Percentiles rank a stretch among this genome's conserved stretches.
Conservation (phyloP, 768 basidiomycete genomes). For the Glaciozyma martinii region DNA sequence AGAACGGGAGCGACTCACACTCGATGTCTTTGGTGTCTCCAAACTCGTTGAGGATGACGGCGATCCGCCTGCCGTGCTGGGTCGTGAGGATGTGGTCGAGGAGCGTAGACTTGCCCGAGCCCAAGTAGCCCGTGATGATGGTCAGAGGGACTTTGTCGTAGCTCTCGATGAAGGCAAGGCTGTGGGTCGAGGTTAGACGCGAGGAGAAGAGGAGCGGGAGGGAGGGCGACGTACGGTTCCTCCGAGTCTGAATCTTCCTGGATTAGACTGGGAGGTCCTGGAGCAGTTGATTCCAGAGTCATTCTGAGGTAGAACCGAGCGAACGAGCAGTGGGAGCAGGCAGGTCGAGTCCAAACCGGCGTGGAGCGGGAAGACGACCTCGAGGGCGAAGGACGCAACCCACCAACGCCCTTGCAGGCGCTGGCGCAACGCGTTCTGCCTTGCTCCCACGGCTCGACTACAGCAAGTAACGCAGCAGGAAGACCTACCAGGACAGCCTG, state of each 20-base stretch:
- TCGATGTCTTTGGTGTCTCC: slow-evolving; percentile 95
- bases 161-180: slow-evolving; percentile 10
- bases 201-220: not conserved
- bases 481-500: not conserved
- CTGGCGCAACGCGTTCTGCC: too few species aligned
- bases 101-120: slow-evolving; percentile 81
- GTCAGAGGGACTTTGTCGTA: slow-evolving; percentile 62
- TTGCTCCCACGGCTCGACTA: not conserved
- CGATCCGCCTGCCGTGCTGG: slow-evolving; percentile 87
- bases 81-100: slow-evolving; percentile 85
- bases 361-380: too few species aligned
- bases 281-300: not conserved
- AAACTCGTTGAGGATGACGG: slow-evolving; percentile 64
- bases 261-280: not conserved
- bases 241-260: not conserved
- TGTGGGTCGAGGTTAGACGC: not conserved
- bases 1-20: slow-evolving; percentile 55
- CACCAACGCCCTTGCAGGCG: too few species aligned
- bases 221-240: not conserved
- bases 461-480: not conserved
- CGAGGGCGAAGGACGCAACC: too few species aligned
- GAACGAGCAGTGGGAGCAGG: not conserved
- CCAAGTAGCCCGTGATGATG: slow-evolving; percentile 89
- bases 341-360: not conserved
- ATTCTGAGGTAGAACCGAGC: not conserved